These are phyloP conservation scores for Calonectria pseudoturangicola DNA, from an alignment of 2,329 filamentous ascomycete species.

Conservation along the genomic window DNA sequence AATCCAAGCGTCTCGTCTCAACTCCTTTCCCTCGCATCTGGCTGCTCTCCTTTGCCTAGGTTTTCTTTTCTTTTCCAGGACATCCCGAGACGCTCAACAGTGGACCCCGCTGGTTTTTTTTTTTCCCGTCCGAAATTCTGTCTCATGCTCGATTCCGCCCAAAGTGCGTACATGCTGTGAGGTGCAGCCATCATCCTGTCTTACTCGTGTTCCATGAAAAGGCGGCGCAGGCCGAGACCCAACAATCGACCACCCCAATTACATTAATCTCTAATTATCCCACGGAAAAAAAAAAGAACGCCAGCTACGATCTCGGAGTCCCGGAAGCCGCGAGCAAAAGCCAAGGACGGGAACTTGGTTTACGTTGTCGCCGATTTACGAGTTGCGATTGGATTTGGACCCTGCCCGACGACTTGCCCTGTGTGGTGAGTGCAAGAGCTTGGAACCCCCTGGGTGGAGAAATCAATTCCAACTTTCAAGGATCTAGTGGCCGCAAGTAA, in stretches of 20 bases:
- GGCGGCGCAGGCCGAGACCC: slow-evolving; percentile 28
- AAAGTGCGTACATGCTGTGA: slow-evolving; percentile 24
- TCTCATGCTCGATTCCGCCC: slow-evolving; percentile 26
- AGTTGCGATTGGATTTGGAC: slow-evolving; percentile 30
- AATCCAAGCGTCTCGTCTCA: slow-evolving; percentile 14
- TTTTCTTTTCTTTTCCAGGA: slow-evolving; percentile 14
- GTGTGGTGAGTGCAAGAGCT: slow-evolving; percentile 26
- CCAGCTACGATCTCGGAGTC: background rate
- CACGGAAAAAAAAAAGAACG: background rate
- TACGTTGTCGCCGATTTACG: slow-evolving; percentile 19
- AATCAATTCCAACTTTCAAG: slow-evolving; percentile 21
- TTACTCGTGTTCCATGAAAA: slow-evolving; percentile 39
- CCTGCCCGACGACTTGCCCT: slow-evolving; percentile 2
- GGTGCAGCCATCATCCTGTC: slow-evolving; percentile 31
- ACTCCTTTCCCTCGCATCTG: background rate
- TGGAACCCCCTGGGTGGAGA: slow-evolving; percentile 33
- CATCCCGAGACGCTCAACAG: slow-evolving; percentile 13
- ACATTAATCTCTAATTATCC: slow-evolving; percentile 37
- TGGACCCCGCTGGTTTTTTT: background rate
- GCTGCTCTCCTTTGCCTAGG: slow-evolving; percentile 9
- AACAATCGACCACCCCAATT: slow-evolving; percentile 19
- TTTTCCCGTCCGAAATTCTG: slow-evolving; percentile 3
- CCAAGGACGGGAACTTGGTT: slow-evolving; percentile 3
- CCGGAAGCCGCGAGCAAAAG: slow-evolving; percentile 15
- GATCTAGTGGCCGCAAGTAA: slow-evolving; percentile 29